Conservation (phyloP, 768 basidiomycete species). For the Leccinum longicurvipes region DNA sequence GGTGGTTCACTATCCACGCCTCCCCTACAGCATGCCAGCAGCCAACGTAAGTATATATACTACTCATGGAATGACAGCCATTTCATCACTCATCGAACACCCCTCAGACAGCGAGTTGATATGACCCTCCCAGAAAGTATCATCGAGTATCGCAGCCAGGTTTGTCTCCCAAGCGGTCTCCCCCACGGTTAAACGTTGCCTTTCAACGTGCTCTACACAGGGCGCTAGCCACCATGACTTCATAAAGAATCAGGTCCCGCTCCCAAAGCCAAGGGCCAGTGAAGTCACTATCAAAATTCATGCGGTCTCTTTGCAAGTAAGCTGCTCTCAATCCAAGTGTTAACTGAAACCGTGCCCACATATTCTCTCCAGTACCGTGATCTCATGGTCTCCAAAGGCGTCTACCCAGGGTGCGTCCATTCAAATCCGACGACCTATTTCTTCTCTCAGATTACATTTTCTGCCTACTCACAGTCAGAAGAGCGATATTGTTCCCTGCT, state of each 20-base stretch:
- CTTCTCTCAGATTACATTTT: constrained; percentile 32
- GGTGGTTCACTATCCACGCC: too few species aligned
- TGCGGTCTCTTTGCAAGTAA: constrained; percentile 54
- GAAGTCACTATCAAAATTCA: constrained; percentile 57
- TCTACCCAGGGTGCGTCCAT: constrained; percentile 35
- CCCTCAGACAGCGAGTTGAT: background rate
- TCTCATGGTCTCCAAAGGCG: constrained; percentile 38
- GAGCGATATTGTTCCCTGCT: constrained; percentile 30
- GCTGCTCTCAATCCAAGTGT: background rate
- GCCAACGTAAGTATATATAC: too few species aligned
- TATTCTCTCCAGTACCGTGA: constrained; percentile 45
- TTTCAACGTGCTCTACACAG: constrained; percentile 10
- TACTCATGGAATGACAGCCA: background rate
- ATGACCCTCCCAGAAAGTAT: constrained; percentile 14
- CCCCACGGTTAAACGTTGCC: background rate
- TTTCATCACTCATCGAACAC: too few species aligned
- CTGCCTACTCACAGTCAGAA: constrained; percentile 16
- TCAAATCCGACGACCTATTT: background rate
- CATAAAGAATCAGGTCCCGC: constrained; percentile 14
- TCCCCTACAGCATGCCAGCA: too few species aligned
- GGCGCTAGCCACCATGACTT: constrained; percentile 28
- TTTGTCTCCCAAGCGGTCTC: background rate
- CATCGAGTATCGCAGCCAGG: constrained; percentile 18
- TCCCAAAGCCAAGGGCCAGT: constrained; percentile 36
- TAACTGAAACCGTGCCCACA: background rate